Conservation (phyloP, 2,329 filamentous ascomycete species). For the Fusarium sp. region DNA sequence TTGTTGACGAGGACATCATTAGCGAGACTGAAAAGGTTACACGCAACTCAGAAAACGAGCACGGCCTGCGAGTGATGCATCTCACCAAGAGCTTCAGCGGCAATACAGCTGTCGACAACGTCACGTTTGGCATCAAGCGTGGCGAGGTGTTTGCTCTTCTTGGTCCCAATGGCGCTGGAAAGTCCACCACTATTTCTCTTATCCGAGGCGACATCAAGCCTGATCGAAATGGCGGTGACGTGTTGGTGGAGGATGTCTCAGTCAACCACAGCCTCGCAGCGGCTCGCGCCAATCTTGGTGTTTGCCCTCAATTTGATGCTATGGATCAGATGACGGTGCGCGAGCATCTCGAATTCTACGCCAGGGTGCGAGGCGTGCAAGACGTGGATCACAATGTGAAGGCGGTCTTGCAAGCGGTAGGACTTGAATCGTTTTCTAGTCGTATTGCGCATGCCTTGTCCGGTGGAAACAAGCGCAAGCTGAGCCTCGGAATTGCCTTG, state of each 20-base stretch:
- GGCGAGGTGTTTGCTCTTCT: conserved; percentile 89
- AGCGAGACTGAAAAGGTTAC: conserved; percentile 72
- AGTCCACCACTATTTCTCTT: conserved; percentile 87
- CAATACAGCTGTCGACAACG: conserved; percentile 84
- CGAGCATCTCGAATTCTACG: conserved; percentile 90
- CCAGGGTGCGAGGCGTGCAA: conserved; percentile 79
- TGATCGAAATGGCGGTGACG: conserved; percentile 74
- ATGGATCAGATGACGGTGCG: conserved; percentile 90
- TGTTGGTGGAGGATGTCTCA: conserved; percentile 81
- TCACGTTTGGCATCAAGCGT: conserved; percentile 81
- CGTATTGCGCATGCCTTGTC: conserved; percentile 83
- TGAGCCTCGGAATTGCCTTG: conserved; percentile 86
- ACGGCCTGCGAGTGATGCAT: conserved; percentile 81
- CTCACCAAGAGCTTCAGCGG: conserved; percentile 81
- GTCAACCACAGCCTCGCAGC: conserved; percentile 76
- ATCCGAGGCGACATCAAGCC: conserved; percentile 89
- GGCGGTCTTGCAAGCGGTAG: conserved; percentile 82
- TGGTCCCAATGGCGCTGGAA: conserved; percentile 91
- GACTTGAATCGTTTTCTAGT: conserved; percentile 73
- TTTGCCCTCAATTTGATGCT: conserved; percentile 88
- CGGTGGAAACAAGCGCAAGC: conserved; percentile 93
- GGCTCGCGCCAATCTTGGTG: conserved; percentile 82
- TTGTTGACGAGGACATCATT: conserved; percentile 67
- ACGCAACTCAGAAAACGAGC: conserved; percentile 48
- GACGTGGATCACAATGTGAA: conserved; percentile 80